phyloP scores from a whole-genome alignment of 306 rosid genomes.

The Vicia faba region DNA sequence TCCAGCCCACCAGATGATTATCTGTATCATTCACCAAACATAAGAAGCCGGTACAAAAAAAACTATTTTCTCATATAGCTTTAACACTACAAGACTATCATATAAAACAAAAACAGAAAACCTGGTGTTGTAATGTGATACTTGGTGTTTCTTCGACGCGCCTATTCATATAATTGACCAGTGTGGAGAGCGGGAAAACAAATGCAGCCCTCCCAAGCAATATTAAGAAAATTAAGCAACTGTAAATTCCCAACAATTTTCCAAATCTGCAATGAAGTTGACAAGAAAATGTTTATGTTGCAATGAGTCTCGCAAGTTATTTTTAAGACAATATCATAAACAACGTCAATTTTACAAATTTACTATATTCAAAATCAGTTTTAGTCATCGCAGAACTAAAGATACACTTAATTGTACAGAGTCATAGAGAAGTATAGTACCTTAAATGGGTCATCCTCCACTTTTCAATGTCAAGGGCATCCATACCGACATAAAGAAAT shows the following conservation, averaged over 20 bases:
- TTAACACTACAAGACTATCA: neutral
- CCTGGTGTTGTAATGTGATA: constrained; percentile 76
- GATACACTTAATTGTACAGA: neutral
- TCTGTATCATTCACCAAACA: constrained; percentile 44
- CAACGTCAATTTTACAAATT: too few species aligned
- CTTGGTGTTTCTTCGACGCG: constrained; percentile 43
- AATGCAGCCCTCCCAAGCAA: constrained; percentile 84
- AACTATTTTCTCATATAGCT: neutral
- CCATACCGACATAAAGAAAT: constrained; percentile 93
- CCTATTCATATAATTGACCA: constrained; percentile 63
- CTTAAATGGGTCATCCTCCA: constrained; percentile 78
- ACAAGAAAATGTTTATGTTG: constrained; percentile 15
- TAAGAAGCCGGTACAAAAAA: neutral
- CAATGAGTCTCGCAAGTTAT: constrained; percentile 15
- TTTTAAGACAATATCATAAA: constrained; percentile 28
- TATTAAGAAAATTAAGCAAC: constrained; percentile 58
- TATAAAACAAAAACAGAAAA: constrained; percentile 33
- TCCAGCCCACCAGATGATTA: constrained; percentile 95
- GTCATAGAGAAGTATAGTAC: constrained; percentile 43
- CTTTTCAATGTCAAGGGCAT: constrained; percentile 88
- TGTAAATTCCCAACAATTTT: constrained; percentile 55
- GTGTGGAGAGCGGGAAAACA: constrained; percentile 78
- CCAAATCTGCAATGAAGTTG: constrained; percentile 53
- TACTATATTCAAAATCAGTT: neutral
- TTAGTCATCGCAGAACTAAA: neutral